phyloP scores from a whole-genome alignment of 176 grass and related monocot genomes.

The Stipa capillata region DNA sequence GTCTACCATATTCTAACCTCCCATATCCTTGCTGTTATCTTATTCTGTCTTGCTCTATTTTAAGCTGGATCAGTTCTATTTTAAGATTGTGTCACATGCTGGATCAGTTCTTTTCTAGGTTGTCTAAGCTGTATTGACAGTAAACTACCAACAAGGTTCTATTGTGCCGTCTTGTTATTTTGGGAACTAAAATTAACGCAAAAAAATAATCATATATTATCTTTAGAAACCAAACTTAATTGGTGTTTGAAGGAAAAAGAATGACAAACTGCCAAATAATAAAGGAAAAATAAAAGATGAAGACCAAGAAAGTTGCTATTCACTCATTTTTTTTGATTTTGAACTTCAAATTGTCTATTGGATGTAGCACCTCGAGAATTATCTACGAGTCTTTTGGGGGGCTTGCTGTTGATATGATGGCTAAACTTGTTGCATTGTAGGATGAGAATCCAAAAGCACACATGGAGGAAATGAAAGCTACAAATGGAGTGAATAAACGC shows the following conservation, averaged over 20 bases:
- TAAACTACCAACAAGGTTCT: background rate
- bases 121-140: background rate
- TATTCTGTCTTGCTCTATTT: background rate
- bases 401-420: background rate
- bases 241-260: background rate
- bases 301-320: background rate
- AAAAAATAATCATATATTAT: background rate
- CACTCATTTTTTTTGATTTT: background rate
- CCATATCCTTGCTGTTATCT: background rate
- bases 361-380: background rate
- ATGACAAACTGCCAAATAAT: background rate
- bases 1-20: background rate
- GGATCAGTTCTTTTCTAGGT: too few species aligned
- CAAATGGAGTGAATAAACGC: constrained; percentile 26
- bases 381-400: background rate
- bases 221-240: background rate
- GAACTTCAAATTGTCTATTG: background rate
- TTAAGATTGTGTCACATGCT: too few species aligned
- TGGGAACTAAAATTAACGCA: background rate
- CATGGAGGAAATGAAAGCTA: constrained; percentile 13
- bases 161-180: background rate
- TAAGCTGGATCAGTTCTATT: background rate
- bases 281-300: background rate
- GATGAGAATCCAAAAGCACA: constrained; percentile 33
- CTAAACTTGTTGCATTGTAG: constrained; percentile 35